Conservation (phyloP, 1,139 yeast species). For the Lodderomyces parapsilosis region DNA sequence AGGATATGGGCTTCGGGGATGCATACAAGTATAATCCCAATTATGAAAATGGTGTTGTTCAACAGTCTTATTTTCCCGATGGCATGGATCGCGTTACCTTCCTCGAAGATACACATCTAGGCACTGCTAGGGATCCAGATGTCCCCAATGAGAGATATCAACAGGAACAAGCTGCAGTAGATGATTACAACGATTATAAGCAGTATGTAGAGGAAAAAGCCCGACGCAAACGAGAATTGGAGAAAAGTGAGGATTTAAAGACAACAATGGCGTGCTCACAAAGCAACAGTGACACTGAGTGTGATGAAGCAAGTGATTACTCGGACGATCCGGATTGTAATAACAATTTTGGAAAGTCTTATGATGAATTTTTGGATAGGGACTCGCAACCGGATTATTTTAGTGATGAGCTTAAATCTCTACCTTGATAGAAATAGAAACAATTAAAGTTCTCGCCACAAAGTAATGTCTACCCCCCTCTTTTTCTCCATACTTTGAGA, state of each 20-base stretch:
- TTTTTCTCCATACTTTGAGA: neutral
- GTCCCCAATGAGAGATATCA: slow-evolving; percentile 23
- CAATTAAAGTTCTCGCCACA: too few relatives aligned
- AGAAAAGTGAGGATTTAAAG: neutral
- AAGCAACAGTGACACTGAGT: slow-evolving; percentile 12
- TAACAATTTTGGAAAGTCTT: slow-evolving; percentile 34
- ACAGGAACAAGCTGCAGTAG: slow-evolving; percentile 22
- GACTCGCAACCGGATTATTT: slow-evolving; percentile 26
- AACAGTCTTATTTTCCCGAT: slow-evolving; percentile 69
- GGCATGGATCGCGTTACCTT: slow-evolving; percentile 37
- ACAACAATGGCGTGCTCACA: neutral
- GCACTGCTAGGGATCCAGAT: slow-evolving; percentile 25
- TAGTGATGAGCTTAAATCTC: slow-evolving; percentile 8
- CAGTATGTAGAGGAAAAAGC: slow-evolving; percentile 8
- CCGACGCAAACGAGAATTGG: neutral
- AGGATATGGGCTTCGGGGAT: slow-evolving; percentile 79
- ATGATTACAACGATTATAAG: slow-evolving; percentile 30
- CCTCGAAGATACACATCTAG: slow-evolving; percentile 40
- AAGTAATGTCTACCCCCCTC: neutral
- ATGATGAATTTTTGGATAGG: slow-evolving; percentile 31
- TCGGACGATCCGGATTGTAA: slow-evolving; percentile 39
- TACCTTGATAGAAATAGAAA: neutral
- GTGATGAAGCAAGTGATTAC: slow-evolving; percentile 29
- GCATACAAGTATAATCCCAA: slow-evolving; percentile 88
- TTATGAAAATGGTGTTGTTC: slow-evolving; percentile 66